Evolutionary conservation across 306 rosid species (phyloP), one percentile per base, ranked within the genome.

Genomic region (Cicer chorassanicum): DNA sequence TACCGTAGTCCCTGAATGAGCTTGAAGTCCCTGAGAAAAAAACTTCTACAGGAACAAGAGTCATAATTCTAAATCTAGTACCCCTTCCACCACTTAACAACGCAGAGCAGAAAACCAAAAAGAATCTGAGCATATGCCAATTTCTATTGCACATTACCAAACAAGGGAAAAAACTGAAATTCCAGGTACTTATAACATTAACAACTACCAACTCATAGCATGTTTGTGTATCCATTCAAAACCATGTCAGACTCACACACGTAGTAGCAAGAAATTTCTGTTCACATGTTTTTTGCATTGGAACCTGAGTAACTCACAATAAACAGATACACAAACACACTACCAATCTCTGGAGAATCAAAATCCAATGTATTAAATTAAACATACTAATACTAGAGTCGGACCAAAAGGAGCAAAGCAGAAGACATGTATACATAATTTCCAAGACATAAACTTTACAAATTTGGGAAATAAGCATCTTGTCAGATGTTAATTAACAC

Each of bases 401-500:
- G 8, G 41, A 74, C 51, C 53, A 75, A 15, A 73, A 16, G 46
- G 36, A 64, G 5, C 15, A 55, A 7, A 14, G 76, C 19, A 77
- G 54, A 77, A 36, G 16, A 65, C 46, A 38, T 15, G 45, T 6
- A 56, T 55, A 44, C 16, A 21, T 29, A 9, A 42, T 45, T n/a
- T 14, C 41, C 51, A 55, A 18, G 49, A 67, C 40, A 10, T 55
- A 48, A 67, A 67, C 49, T 43, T 43, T 8, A 55, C 63, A 54
- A 59, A 68, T 18, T 48, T 18, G 36, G 53, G n/a, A 19, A 34
- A 7, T 40, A 9, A 19, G 73, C 4, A 77, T 56, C 29, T 69
- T 59, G 75, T 61, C 16, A 67, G n/a, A 76, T 4, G 15, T 36
- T 4, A 76, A 55, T 13, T 9, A 76, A 11, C 68, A 15, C 50